Evolutionary conservation across 768 basidiomycete species (phyloP), one percentile per base, ranked within the genome.

Genomic region (Cystobasidium tubakii): DNA sequence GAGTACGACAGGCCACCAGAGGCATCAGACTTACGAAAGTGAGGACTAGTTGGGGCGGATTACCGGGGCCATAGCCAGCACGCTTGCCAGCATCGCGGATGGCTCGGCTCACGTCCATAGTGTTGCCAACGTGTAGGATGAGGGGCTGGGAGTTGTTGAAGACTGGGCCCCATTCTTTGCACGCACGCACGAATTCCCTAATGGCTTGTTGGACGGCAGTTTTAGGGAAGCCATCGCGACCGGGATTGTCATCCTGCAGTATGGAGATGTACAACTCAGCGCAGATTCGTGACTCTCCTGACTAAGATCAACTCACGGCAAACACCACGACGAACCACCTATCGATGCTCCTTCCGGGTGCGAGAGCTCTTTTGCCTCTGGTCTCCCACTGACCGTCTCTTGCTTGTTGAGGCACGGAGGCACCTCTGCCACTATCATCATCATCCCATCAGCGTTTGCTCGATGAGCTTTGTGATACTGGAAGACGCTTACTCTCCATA

Each of bases 261-360:
- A 39, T 39, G 7, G 19, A 42, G 7, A 15, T 29, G 25, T 17
- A 27, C 4, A 13, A 27, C 23, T 60, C 12, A 65, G 39, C 63
- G n/a, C 27, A 50, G 12, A 17, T 31, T 54, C n/a, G 27, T 31
- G 31, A 54, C 55, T 4, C 55, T 15, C 25, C 10, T 31, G 7
- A n/a, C 13, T n/a, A 7, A 3, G 19, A 21, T 7, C 10, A 9
- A 36, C 44, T n/a, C 27, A 39, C 53, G 4, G 69, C 69, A 36
- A 71, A 71, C 2, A 71, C 54, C 23, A 71, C 53, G 4, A 71
- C 55, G 55, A 71, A 71, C 69, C 69, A 71, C 33, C 69, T 7
- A 36, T 27, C 69, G 15, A 71, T 25, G 34, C 12, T 19, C 12
- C 7, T 27, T 13, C 36, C 63, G 1, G 69, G 12, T 42, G 2